Base-by-base conservation (phyloP, 371 early-diverging fungal genomes). In the Mortierella sp. region DNA sequence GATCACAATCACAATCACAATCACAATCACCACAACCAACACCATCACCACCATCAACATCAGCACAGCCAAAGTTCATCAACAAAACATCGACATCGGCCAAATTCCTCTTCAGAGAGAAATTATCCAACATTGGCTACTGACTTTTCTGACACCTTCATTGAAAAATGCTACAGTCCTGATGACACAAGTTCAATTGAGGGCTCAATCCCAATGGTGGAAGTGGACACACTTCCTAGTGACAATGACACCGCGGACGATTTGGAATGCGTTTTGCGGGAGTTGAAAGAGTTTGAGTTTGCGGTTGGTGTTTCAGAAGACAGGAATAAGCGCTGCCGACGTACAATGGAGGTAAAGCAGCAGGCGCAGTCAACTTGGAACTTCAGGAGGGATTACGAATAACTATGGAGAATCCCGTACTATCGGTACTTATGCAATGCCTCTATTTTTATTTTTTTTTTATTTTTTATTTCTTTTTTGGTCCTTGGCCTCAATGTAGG, bases 321-420 rank as follows among this genome's bases (percentile, higher is more conserved):
- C 86, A 86, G 94, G 65, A 98, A 98, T 85, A 92, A 92, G 72
- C 89, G 94, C 36, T 95, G 94, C 82, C 86, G 98, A 67, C 85
- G 97, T 84, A 96, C 96, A n/a, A 98, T 98, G 97, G 98, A 98
- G 89, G 96, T 85, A 84, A 11, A 11, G 28, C 55, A n/a, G 13
- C 22, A 21, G 16, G 21, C n/a, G 33, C n/a, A 11, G 4, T 28
- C 4, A 11, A 15, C 4, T 62, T 36, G 19, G 52, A 15, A 2
- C 7, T n/a, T 52, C 64, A 55, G 55, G 55, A 24, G 36, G 4
- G 58, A 48, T 53, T n/a, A n/a, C 47, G 13, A 11, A n/a, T 3
- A 19, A 43, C 43, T 2, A 10, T 43, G 43, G n/a, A 52, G 8
- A 55, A 55, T 55, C 28, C 28, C 8, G 22, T 6, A 28, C 22